Evolutionary conservation across 768 basidiomycete genomes (phyloP), one percentile per base, ranked within the genome.

Genomic region (Kwoniella dendrophila): DNA sequence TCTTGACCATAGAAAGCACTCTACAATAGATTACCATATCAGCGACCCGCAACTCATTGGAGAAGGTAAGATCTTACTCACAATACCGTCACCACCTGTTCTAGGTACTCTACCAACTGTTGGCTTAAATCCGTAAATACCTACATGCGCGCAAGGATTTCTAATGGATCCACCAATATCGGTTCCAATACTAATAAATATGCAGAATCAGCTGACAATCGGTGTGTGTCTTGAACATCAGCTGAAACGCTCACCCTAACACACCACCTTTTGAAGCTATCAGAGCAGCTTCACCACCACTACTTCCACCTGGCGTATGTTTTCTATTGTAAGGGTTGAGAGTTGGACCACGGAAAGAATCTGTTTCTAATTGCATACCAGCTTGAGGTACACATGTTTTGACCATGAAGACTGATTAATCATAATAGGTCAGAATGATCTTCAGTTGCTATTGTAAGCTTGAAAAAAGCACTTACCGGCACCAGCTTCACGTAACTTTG

Each of bases 291-390:
- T 77, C 75, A 3, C 75, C 75, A 18, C 75, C 75, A 34, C 52
- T 62, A 14, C 63, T 66, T 1, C 75, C 75, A 18, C 75, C 73
- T 14, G 64, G 34, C 0, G 73, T 74, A 7, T 66, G 40, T 16
- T 52, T 60, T n/a, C 52, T 38, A 48, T 74, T 74, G 64, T 54
- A 70, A 0, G 75, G 67, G 43, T 74, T 77, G 0, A 67, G 20
- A 0, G 71, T 71, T 5, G 56, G 26, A 7, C 73, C 75, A 8
- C 59, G 49, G 59, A 64, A 66, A 32, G 53, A 63, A 30, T 62
- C 24, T 5, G 69, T 72, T 49, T 76, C 75, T 27, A 74, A 66
- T 16, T 74, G 73, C 70, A 74, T 76, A 54, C 69, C 63, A 1
- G 60, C 49, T 56, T 74, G 72, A 0, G 75, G 72, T 3, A 54